Conservation (phyloP, 148 eudicot species). For the Silene conica region DNA sequence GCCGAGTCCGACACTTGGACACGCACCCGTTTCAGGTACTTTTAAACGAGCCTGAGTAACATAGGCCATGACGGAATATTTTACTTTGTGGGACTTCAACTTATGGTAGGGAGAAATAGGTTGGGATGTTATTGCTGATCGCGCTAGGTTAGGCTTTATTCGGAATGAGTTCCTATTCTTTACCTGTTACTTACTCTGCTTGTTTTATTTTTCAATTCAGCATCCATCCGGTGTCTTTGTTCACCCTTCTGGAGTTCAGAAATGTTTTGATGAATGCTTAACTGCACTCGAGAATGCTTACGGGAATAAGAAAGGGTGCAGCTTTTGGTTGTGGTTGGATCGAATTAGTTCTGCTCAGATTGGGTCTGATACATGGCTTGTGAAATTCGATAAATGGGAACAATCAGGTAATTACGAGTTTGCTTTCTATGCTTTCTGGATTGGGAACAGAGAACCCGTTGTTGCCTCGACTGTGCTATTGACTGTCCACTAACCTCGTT, state of each 20-base stretch:
- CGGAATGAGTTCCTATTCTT: neutral
- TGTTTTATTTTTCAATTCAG: conserved; percentile 24
- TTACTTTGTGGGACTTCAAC: neutral
- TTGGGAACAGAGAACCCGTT: no score
- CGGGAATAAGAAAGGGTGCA: conserved; percentile 40
- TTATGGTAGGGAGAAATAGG: neutral
- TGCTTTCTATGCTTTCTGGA: neutral
- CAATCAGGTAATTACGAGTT: conserved; percentile 29
- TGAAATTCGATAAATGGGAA: conserved; percentile 61
- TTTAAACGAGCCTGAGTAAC: no score
- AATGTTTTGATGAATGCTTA: conserved; percentile 34
- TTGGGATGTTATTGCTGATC: neutral
- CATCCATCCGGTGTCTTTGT: conserved; percentile 41
- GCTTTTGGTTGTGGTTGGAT: conserved; percentile 51
- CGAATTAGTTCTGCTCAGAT: conserved; percentile 43
- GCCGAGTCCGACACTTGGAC: no score
- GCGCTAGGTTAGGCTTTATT: neutral
- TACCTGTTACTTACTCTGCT: conserved; percentile 1
- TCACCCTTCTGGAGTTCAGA: conserved; percentile 50
- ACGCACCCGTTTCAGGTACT: no score
- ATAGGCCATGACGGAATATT: neutral
- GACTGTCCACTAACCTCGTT: neutral
- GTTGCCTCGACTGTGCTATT: neutral
- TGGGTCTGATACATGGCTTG: conserved; percentile 56
- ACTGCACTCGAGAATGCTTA: conserved; percentile 30